A percentile compares a stretch with the other conserved stretches of the same genome.
These are phyloP conservation scores for Macroventuria anomochaeta DNA, from an alignment of 2,329 filamentous ascomycete species.

Conservation along the genomic window DNA sequence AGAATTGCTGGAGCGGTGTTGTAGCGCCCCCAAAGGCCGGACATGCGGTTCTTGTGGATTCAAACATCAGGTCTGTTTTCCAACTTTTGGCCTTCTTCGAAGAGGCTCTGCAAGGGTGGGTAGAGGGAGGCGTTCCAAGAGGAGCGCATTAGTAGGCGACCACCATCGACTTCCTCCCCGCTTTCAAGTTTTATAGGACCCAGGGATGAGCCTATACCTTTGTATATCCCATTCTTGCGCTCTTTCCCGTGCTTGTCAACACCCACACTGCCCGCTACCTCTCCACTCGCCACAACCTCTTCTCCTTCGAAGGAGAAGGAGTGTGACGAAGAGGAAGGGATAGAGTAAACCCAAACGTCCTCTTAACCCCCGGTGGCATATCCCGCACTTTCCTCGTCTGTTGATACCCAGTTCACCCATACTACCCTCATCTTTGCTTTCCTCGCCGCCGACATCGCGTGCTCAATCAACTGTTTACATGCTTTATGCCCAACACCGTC, in stretches of 20 bases:
- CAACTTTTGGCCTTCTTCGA: conserved; percentile 27
- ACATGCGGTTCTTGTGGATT: conserved; percentile 53
- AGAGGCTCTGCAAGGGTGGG: conserved; percentile 46
- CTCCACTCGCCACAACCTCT: background rate
- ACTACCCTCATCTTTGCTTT: conserved; percentile 49
- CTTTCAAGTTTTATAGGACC: conserved; percentile 19
- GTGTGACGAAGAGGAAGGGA: too few species aligned
- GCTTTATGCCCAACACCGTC: conserved; percentile 32
- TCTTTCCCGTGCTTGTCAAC: conserved; percentile 3
- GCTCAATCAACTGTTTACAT: conserved; percentile 38
- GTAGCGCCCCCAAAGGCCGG: conserved; percentile 49
- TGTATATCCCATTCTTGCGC: background rate
- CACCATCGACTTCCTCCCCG: conserved; percentile 39
- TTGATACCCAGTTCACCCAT: conserved; percentile 54
- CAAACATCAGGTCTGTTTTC: conserved; percentile 30
- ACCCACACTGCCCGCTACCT: background rate
- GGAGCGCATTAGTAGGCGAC: conserved; percentile 47
- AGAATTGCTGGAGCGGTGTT: conserved; percentile 46
- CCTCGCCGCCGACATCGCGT: conserved; percentile 50
- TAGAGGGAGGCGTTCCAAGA: conserved; percentile 53
- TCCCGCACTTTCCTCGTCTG: conserved; percentile 43
- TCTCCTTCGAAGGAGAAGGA: background rate
- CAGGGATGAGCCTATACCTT: background rate
- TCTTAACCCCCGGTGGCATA: conserved; percentile 49
- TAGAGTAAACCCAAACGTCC: conserved; percentile 47